Percentiles rank a stretch among this genome's conserved stretches.
Evolutionary conservation across 768 basidiomycete species (phyloP).

Genomic region (Pleurotus eryngii): DNA sequence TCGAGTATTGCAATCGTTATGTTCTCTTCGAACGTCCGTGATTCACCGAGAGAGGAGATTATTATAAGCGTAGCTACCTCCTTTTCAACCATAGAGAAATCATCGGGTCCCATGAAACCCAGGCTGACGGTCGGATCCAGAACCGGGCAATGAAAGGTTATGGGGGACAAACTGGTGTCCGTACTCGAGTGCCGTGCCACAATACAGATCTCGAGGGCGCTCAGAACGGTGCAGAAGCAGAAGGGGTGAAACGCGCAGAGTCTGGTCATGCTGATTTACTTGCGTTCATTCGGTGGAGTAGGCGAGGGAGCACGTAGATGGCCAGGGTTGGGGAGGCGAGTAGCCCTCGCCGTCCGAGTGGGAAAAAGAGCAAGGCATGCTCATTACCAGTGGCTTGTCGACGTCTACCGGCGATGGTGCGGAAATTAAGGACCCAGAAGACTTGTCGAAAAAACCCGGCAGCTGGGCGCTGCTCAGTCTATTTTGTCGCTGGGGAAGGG

Average conservation of each 20-base stretch:
- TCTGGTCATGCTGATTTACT: too few species aligned
- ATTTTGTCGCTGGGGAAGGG: background rate
- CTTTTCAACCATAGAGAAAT: background rate
- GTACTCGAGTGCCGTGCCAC: too few species aligned
- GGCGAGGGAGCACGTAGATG: background rate
- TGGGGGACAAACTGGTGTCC: too few species aligned
- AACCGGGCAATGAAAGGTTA: too few species aligned
- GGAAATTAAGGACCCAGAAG: background rate
- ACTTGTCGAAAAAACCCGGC: background rate
- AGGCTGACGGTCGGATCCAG: too few species aligned
- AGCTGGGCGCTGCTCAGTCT: background rate
- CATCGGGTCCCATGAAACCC: background rate
- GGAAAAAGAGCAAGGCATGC: background rate
- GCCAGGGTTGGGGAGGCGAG: background rate
- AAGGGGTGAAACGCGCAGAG: too few species aligned
- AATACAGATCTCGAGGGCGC: too few species aligned
- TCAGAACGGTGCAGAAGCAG: too few species aligned
- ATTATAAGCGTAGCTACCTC: background rate
- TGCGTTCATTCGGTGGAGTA: background rate
- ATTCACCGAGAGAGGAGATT: background rate
- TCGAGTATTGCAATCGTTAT: slow-evolving; percentile 21
- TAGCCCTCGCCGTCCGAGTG: background rate
- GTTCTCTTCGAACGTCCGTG: slow-evolving; percentile 20
- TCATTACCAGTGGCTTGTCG: too few species aligned
- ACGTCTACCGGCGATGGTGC: too few species aligned